phyloP scores from a whole-genome alignment of 1,284 basidiomycete species.

The Apiotrichum gracile region DNA sequence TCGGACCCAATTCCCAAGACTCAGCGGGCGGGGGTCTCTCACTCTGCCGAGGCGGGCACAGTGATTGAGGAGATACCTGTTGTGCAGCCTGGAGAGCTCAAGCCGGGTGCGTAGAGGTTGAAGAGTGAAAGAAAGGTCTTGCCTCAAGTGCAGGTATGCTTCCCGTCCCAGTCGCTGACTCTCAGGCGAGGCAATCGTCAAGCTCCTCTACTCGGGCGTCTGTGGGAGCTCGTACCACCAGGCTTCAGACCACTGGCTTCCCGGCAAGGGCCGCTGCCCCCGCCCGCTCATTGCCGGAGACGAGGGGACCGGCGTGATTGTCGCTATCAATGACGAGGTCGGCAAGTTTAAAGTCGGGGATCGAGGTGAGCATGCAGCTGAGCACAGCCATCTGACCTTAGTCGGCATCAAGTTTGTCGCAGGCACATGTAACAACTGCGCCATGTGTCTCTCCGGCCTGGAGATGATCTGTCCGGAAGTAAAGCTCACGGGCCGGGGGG shows the following conservation, averaged over 20 bases:
- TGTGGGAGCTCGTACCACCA: slow-evolving; percentile 56
- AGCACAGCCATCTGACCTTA: too few species aligned
- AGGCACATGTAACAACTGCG: slow-evolving; percentile 63
- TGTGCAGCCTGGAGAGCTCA: slow-evolving; percentile 59
- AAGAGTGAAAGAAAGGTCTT: too few species aligned
- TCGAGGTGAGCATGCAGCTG: slow-evolving; percentile 2
- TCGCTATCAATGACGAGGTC: slow-evolving; percentile 70
- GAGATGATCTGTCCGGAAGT: slow-evolving; percentile 58
- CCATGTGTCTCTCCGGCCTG: slow-evolving; percentile 62
- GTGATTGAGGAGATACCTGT: slow-evolving; percentile 49
- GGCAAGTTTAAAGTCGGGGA: slow-evolving; percentile 23
- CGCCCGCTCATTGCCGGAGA: slow-evolving; percentile 57
- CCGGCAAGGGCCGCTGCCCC: slow-evolving; percentile 52
- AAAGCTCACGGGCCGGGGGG: slow-evolving; percentile 62
- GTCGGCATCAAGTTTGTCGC: slow-evolving; percentile 78
- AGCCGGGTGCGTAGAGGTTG: slow-evolving; percentile 44
- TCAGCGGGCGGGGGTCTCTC: slow-evolving; percentile 61
- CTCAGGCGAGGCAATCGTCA: slow-evolving; percentile 6
- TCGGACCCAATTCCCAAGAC: slow-evolving; percentile 53
- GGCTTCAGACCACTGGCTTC: background rate
- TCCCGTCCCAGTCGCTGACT: too few species aligned
- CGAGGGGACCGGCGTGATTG: slow-evolving; percentile 52
- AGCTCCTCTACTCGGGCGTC: slow-evolving; percentile 53
- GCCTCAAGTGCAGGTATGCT: too few species aligned
- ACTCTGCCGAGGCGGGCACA: slow-evolving; percentile 47